phyloP scores from a whole-genome alignment of 345 rosid species.

The Mallotus nudiflorus region DNA sequence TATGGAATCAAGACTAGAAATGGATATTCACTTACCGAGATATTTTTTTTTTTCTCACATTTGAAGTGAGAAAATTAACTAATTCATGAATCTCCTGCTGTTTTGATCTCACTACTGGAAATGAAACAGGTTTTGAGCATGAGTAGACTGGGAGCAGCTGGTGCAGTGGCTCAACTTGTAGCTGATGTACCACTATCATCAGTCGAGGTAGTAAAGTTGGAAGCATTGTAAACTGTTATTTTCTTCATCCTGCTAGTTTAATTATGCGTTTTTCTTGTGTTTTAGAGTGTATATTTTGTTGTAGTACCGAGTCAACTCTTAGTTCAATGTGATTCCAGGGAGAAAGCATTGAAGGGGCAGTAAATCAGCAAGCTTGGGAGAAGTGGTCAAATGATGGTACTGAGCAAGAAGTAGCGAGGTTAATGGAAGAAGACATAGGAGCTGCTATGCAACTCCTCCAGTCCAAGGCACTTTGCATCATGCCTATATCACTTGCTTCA shows the following conservation, averaged over 20 bases:
- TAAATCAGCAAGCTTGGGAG: slow-evolving; percentile 56
- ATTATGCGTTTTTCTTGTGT: background rate
- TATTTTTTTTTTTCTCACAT: background rate
- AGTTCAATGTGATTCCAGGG: slow-evolving; percentile 37
- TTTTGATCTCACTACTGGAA: slow-evolving; percentile 3
- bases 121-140: slow-evolving; percentile 63
- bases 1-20: slow-evolving; percentile 9
- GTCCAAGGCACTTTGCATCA: slow-evolving; percentile 77
- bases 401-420: slow-evolving; percentile 65
- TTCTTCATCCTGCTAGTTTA: background rate
- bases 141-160: slow-evolving; percentile 73
- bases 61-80: background rate
- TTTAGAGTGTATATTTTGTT: background rate
- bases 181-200: slow-evolving; percentile 64
- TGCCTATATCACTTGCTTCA: slow-evolving; percentile 68
- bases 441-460: slow-evolving; percentile 84
- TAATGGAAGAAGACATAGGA: slow-evolving; percentile 81
- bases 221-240: background rate
- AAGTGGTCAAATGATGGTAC: slow-evolving; percentile 74
- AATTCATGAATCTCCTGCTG: background rate
- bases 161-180: slow-evolving; percentile 75
- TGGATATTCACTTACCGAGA: slow-evolving; percentile 13
- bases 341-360: slow-evolving; percentile 48
- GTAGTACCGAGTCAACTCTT: background rate
- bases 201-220: slow-evolving; percentile 45